Conservation (phyloP, 2,329 filamentous ascomycete species). For the Paecilomyces dactylethromorphus region DNA sequence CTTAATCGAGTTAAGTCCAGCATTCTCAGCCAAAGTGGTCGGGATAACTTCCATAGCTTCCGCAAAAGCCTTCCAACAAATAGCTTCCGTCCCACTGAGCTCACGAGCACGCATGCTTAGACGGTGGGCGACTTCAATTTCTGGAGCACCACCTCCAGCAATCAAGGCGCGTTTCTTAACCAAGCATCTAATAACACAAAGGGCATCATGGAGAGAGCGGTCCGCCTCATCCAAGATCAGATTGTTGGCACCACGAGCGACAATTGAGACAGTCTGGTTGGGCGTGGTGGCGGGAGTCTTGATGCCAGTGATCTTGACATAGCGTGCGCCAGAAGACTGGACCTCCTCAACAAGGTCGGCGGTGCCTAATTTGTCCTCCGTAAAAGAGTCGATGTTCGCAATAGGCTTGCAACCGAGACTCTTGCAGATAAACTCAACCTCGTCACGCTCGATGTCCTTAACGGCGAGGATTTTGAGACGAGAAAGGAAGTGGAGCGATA, state of each 20-base stretch:
- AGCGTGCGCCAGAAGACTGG: constrained; percentile 76
- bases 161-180: constrained; percentile 99
- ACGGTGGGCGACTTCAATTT: constrained; percentile 90
- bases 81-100: constrained; percentile 84
- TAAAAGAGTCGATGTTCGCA: constrained; percentile 96
- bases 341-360: constrained; percentile 93
- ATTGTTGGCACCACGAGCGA: constrained; percentile 88
- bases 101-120: constrained; percentile 75
- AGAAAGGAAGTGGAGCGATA: constrained; percentile 93
- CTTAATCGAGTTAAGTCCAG: constrained; percentile 96
- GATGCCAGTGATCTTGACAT: constrained; percentile 92
- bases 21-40: constrained; percentile 94
- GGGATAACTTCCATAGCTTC: constrained; percentile 97
- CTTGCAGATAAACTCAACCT: constrained; percentile 99
- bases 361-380: constrained; percentile 92
- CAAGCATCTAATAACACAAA: constrained; percentile 92
- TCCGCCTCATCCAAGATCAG: constrained; percentile 96
- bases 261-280: constrained; percentile 83
- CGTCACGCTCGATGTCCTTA: constrained; percentile 97
- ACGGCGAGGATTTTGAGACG: constrained; percentile 93
- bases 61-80: constrained; percentile 98
- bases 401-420: constrained; percentile 98
- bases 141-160: constrained; percentile 89
- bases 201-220: constrained; percentile 91
- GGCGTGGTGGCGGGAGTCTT: constrained; percentile 56